These are phyloP conservation scores for Chlorella variabilis DNA, from an alignment of 163 green algal genomes.

Conservation along the genomic window DNA sequence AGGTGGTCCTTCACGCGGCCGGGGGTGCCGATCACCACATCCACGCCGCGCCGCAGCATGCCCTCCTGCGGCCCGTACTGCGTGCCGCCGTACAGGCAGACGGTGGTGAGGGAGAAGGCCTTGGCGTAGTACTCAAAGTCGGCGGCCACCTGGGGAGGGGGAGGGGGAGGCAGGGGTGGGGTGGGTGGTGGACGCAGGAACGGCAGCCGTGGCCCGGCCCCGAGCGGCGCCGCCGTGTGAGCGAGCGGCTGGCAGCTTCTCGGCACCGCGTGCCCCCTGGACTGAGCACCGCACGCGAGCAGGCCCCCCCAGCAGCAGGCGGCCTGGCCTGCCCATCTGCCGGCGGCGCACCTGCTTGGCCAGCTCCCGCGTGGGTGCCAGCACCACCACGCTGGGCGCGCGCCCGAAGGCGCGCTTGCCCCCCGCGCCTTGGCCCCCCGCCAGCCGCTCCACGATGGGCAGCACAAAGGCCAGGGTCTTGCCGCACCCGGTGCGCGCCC, in stretches of 20 bases:
- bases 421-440: slow-evolving; percentile 29
- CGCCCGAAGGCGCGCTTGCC: slow-evolving; percentile 49
- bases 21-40: slow-evolving; percentile 92
- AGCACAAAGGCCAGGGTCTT: slow-evolving; percentile 99
- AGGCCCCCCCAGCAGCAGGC: no score
- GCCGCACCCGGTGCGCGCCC: slow-evolving; percentile 94
- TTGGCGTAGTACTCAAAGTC: slow-evolving; percentile 91
- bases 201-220: no score
- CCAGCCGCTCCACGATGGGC: slow-evolving; percentile 91
- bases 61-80: slow-evolving; percentile 85
- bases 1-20: slow-evolving; percentile 90
- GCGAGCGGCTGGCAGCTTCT: no score
- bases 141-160: slow-evolving; percentile 73
- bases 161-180: neutral
- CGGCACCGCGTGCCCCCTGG: no score
- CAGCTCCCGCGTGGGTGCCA: slow-evolving; percentile 97
- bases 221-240: no score
- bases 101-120: slow-evolving; percentile 68
- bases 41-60: slow-evolving; percentile 76
- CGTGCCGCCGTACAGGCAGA: slow-evolving; percentile 97
- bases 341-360: slow-evolving; percentile 98
- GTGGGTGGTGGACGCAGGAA: neutral
- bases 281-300: no score
- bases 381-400: slow-evolving; percentile 83
- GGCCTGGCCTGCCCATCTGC: no score